phyloP scores from a whole-genome alignment of 305 asterid species.

The Fraxinus albicans region DNA sequence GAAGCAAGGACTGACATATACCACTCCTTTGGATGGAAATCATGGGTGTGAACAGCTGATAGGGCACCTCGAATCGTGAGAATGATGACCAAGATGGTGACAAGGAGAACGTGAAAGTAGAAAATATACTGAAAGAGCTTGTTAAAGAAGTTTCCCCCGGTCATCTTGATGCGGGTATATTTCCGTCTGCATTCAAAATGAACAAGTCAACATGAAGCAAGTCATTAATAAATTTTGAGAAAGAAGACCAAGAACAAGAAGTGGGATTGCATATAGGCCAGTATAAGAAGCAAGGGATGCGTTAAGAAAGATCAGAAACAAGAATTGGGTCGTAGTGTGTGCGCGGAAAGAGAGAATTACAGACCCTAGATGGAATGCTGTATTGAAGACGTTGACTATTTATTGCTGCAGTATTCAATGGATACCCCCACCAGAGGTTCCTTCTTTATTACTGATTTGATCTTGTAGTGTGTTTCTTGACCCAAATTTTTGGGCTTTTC shows the following conservation, averaged over 20 bases:
- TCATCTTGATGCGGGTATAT: conserved; percentile 21
- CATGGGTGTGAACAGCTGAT: conserved; percentile 19
- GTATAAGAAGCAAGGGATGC: neutral
- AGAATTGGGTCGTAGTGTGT: neutral
- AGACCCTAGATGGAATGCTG: conserved; percentile 29
- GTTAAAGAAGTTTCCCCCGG: conserved; percentile 28
- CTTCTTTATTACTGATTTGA: conserved; percentile 5
- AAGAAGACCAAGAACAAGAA: conserved; percentile 18
- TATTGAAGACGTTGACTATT: conserved; percentile 5
- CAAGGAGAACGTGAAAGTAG: conserved; percentile 37
- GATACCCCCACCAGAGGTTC: neutral
- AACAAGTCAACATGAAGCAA: neutral
- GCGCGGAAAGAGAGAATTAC: neutral
- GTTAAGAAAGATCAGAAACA: conserved; percentile 9
- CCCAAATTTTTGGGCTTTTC: conserved; percentile 12
- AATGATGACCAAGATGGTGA: conserved; percentile 31
- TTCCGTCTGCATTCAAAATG: conserved; percentile 21
- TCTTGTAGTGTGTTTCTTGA: conserved; percentile 16
- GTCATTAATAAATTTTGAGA: conserved; percentile 1
- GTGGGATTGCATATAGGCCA: neutral
- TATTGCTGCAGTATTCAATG: conserved; percentile 11
- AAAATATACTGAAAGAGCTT: conserved; percentile 36
- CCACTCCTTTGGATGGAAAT: conserved; percentile 45
- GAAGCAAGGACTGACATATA: conserved; percentile 42
- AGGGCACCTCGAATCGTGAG: conserved; percentile 36